Evolutionary conservation across 2,329 filamentous ascomycete genomes (phyloP).

Genomic region (Clonostachys solani): DNA sequence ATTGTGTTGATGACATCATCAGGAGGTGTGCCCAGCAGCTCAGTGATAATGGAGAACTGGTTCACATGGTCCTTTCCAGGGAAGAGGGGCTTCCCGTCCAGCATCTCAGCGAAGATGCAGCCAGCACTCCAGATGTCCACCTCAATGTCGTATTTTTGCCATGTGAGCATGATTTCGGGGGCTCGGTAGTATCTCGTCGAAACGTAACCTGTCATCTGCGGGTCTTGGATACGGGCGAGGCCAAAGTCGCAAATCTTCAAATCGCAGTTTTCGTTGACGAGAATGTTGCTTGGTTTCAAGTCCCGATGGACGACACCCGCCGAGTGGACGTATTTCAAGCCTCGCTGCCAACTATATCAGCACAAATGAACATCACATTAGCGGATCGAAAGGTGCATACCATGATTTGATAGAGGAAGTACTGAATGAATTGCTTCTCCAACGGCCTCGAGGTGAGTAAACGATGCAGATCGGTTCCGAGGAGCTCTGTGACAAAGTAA

Average conservation of each 20-base stretch:
- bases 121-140: slow-evolving; percentile 99
- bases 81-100: slow-evolving; percentile 96
- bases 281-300: slow-evolving; percentile 96
- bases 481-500: slow-evolving; percentile 96
- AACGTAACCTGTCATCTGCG: slow-evolving; percentile 99
- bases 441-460: slow-evolving; percentile 91
- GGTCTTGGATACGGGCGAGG: slow-evolving; percentile 94
- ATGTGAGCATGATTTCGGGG: slow-evolving; percentile 99
- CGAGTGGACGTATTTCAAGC: slow-evolving; percentile 98
- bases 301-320: slow-evolving; percentile 97
- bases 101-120: slow-evolving; percentile 99
- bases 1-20: slow-evolving; percentile 99
- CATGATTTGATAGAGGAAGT: slow-evolving; percentile 98
- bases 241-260: slow-evolving; percentile 99
- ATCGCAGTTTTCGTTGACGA: slow-evolving; percentile 99
- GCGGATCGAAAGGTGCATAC: slow-evolving; percentile 45
- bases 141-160: slow-evolving; percentile 99
- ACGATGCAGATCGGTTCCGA: slow-evolving; percentile 94
- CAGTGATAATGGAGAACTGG: slow-evolving; percentile 99
- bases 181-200: slow-evolving; percentile 98
- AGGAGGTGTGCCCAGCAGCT: slow-evolving; percentile 90
- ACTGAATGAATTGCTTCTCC: slow-evolving; percentile 99
- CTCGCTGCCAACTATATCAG: slow-evolving; percentile 57
- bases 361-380: background rate
- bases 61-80: slow-evolving; percentile 99